Conservation (phyloP, 768 basidiomycete species). For the Suillus brevipes region DNA sequence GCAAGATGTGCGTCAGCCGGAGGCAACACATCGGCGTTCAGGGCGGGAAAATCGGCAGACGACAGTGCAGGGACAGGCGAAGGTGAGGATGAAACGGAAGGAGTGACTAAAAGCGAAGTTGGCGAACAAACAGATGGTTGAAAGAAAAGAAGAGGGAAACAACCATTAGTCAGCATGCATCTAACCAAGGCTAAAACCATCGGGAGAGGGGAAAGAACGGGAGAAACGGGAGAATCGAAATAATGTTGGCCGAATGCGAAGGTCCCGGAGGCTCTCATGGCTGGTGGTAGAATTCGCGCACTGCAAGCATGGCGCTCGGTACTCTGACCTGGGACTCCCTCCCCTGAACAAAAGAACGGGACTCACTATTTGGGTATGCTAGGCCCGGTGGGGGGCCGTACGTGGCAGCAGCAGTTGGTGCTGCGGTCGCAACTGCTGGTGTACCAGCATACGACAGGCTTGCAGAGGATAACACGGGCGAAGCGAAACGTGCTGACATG, state of each 20-base stretch:
- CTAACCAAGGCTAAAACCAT: conserved; percentile 28
- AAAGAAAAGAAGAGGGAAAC: conserved; percentile 21
- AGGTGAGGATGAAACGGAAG: conserved; percentile 33
- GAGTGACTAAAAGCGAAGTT: conserved; percentile 45
- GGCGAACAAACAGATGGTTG: conserved; percentile 36
- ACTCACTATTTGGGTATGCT: conserved; percentile 62
- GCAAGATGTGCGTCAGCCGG: conserved; percentile 25
- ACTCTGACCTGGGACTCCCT: conserved; percentile 78
- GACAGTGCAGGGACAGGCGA: conserved; percentile 54
- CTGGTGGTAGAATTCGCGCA: conserved; percentile 78
- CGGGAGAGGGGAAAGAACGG: conserved; percentile 29
- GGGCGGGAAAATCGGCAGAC: conserved; percentile 74
- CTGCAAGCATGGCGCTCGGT: conserved; percentile 90
- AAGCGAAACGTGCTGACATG: conserved; percentile 70
- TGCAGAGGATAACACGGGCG: conserved; percentile 33
- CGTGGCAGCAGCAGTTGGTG: conserved; percentile 12
- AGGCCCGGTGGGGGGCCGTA: conserved; percentile 71
- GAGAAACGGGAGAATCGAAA: conserved; percentile 37
- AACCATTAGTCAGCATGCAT: conserved; percentile 33
- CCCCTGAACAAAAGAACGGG: conserved; percentile 58
- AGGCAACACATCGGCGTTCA: conserved; percentile 30
- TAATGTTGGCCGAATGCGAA: conserved; percentile 14
- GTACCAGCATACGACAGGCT: conserved; percentile 14
- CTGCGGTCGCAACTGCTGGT: conserved; percentile 6
- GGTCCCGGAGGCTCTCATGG: conserved; percentile 49